Evolutionary conservation across 495 filamentous ascomycete genomes (phyloP).

Genomic region (Lepidopterella palustris): DNA sequence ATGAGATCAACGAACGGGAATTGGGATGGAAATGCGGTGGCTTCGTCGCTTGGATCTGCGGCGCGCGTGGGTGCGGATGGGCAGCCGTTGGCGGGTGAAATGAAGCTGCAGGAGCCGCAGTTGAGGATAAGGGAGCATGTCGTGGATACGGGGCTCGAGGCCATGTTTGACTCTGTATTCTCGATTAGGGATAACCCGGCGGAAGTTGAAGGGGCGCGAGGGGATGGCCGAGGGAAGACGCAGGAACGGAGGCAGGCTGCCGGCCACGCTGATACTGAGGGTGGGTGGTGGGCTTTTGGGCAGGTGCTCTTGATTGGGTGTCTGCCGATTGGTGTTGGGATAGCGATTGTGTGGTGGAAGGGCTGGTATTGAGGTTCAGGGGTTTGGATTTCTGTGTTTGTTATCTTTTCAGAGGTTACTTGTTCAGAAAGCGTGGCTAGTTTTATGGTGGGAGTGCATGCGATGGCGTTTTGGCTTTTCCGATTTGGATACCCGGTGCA

Average conservation of each 20-base stretch:
- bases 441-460: background rate
- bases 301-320: slow-evolving; percentile 1
- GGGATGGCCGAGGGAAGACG: background rate
- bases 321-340: background rate
- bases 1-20: background rate
- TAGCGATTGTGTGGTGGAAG: background rate
- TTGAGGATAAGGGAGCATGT: slow-evolving; percentile 5
- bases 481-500: background rate
- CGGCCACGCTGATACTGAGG: background rate
- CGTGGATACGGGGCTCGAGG: slow-evolving; percentile 17
- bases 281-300: background rate
- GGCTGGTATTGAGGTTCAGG: background rate
- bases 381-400: background rate
- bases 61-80: no score
- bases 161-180: slow-evolving; percentile 16
- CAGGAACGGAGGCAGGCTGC: background rate
- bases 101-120: background rate
- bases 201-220: background rate
- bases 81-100: background rate
- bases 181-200: slow-evolving; percentile 13
- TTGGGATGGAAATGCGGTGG: background rate
- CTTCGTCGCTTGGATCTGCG: no score
- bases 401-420: background rate
- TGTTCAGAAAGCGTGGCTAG: slow-evolving; percentile 1
- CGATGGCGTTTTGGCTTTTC: background rate